Conservation (phyloP, 495 filamentous ascomycete genomes). For the Aspergillus homomorphus region DNA sequence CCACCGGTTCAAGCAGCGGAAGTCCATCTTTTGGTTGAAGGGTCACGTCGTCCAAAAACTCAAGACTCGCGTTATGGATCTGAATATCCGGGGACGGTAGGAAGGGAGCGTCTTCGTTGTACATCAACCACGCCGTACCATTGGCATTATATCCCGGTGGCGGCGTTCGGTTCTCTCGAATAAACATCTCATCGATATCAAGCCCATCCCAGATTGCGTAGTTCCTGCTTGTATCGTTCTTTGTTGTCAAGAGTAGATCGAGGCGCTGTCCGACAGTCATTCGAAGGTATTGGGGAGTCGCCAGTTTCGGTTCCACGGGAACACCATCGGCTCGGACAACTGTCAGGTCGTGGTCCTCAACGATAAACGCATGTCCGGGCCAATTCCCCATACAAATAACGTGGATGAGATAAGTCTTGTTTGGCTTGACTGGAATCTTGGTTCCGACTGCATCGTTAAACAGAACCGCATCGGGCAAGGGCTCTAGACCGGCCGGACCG, state of each 20-base stretch:
- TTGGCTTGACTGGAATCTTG: conserved; percentile 38
- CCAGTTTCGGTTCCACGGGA: conserved; percentile 52
- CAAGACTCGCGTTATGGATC: conserved; percentile 31
- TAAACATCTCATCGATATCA: conserved; percentile 5
- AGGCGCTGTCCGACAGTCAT: conserved; percentile 64
- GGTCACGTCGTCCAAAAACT: conserved; percentile 66
- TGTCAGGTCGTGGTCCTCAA: conserved; percentile 49
- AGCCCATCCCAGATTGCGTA: conserved; percentile 40
- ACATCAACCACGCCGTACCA: conserved; percentile 72
- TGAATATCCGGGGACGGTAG: background rate
- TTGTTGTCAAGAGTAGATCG: conserved; percentile 57
- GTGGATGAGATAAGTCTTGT: conserved; percentile 56
- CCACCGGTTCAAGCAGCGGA: conserved; percentile 52
- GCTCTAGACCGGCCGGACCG: conserved; percentile 37
- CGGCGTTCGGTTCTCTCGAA: conserved; percentile 54
- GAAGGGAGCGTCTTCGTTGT: conserved; percentile 39
- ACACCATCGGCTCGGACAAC: conserved; percentile 69
- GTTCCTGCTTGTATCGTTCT: conserved; percentile 35
- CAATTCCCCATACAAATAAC: conserved; percentile 59
- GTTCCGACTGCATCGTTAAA: conserved; percentile 57
- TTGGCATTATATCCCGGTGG: conserved; percentile 67
- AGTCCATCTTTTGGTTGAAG: conserved; percentile 62
- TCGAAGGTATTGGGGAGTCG: conserved; percentile 44
- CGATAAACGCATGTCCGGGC: conserved; percentile 43
- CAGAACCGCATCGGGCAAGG: conserved; percentile 59